phyloP scores from a whole-genome alignment of 2,329 filamentous ascomycete species.

The Hysterium pulicare region DNA sequence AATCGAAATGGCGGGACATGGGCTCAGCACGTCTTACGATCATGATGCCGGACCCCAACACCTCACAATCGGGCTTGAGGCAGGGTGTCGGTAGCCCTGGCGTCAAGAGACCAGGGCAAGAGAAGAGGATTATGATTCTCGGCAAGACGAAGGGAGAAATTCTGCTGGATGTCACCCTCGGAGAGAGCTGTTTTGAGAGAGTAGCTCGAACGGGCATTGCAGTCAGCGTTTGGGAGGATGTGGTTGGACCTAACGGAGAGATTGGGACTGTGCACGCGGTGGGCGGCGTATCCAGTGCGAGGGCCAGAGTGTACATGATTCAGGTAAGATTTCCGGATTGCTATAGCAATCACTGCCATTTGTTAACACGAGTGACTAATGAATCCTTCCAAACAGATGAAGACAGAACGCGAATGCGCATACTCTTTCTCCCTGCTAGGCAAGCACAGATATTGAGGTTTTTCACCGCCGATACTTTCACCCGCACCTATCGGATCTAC shows the following conservation, averaged over 20 bases:
- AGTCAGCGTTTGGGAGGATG: constrained; percentile 76
- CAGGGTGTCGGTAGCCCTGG: constrained; percentile 34
- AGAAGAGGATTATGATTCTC: constrained; percentile 81
- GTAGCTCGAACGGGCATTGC: constrained; percentile 84
- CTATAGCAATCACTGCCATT: not conserved
- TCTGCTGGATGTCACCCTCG: constrained; percentile 78
- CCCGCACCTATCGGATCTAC: too few relatives aligned
- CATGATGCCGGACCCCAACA: constrained; percentile 58
- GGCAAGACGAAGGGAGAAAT: constrained; percentile 66
- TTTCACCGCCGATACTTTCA: too few relatives aligned
- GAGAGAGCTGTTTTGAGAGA: constrained; percentile 78
- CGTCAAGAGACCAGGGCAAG: constrained; percentile 48
- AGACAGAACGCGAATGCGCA: constrained; percentile 46
- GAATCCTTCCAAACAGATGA: constrained; percentile 38
- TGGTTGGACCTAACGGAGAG: constrained; percentile 47
- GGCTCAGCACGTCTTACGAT: constrained; percentile 82
- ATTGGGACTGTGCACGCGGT: constrained; percentile 58
- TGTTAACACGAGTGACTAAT: too few relatives aligned
- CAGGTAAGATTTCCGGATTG: constrained; percentile 38
- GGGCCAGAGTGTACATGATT: constrained; percentile 63
- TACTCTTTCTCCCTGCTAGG: constrained; percentile 49
- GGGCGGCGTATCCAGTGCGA: constrained; percentile 55
- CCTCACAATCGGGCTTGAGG: constrained; percentile 21
- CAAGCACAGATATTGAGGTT: constrained; percentile 51
- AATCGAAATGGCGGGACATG: constrained; percentile 85